phyloP scores from a whole-genome alignment of 2,329 filamentous ascomycete species.

The Ophiostoma fasciatum region DNA sequence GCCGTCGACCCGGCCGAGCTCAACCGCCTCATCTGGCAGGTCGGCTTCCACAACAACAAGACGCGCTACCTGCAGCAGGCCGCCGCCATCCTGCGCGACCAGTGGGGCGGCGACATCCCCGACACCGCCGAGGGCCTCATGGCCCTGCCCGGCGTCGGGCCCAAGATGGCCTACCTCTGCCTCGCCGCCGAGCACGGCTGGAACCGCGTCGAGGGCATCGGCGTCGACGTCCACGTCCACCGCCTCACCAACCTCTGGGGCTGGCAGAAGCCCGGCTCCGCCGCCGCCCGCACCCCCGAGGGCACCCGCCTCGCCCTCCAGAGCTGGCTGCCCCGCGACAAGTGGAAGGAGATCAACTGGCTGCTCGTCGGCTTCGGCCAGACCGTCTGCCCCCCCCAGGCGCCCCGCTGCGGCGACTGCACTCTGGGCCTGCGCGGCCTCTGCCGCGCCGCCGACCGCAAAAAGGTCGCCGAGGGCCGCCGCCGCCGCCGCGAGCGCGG shows the following conservation, averaged over 20 bases:
- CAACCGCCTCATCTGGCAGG: constrained; percentile 65
- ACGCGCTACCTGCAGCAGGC: constrained; percentile 63
- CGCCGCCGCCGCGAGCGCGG: constrained; percentile 29
- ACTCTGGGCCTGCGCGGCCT: constrained; percentile 60
- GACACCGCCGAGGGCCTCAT: constrained; percentile 60
- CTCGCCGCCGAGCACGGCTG: constrained; percentile 54
- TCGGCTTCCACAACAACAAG: constrained; percentile 93
- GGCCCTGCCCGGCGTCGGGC: constrained; percentile 71
- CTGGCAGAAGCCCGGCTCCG: constrained; percentile 42
- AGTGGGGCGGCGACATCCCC: constrained; percentile 64
- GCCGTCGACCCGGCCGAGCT: constrained; percentile 48
- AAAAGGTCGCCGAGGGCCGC: constrained; percentile 43
- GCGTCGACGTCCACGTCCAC: constrained; percentile 90
- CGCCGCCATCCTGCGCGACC: constrained; percentile 56
- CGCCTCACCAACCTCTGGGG: constrained; percentile 90
- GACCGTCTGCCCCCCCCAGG: constrained; percentile 69
- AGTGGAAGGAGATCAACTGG: constrained; percentile 87
- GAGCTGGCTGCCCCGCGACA: constrained; percentile 68
- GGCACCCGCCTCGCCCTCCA: constrained; percentile 64
- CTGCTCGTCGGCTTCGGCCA: constrained; percentile 80
- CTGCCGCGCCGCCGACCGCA: constrained; percentile 57
- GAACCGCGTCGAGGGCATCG: constrained; percentile 57
- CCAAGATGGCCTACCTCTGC: constrained; percentile 89
- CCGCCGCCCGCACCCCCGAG: constrained; percentile 56
- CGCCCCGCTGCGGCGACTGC: constrained; percentile 72